Evolutionary conservation across 2,329 filamentous ascomycete species (phyloP).

Genomic region (Stemphylium vesicarium): DNA sequence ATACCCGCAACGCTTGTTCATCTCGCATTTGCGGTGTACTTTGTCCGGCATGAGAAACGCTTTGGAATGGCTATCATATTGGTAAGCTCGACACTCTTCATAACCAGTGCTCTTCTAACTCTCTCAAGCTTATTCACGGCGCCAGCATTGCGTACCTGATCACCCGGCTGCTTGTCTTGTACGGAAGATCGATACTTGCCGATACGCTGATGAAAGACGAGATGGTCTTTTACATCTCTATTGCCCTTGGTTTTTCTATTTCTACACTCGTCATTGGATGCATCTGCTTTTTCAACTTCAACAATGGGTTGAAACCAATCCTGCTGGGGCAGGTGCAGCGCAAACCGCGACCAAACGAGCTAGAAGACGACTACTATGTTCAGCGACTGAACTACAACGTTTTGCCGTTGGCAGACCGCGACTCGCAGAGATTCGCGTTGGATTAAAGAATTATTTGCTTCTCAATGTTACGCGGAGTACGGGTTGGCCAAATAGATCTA

Average conservation of each 20-base stretch:
- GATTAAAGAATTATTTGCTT: not conserved
- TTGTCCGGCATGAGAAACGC: slow-evolving; percentile 18
- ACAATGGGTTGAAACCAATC: slow-evolving; percentile 29
- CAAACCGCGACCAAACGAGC: slow-evolving; percentile 7
- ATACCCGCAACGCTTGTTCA: slow-evolving; percentile 27
- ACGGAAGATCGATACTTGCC: slow-evolving; percentile 11
- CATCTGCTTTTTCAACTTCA: slow-evolving; percentile 30
- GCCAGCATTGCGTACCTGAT: slow-evolving; percentile 29
- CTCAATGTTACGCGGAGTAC: not conserved
- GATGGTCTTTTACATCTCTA: slow-evolving; percentile 28
- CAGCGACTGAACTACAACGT: slow-evolving; percentile 20
- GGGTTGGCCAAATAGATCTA: no score
- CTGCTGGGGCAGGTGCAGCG: slow-evolving; percentile 17
- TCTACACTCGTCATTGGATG: slow-evolving; percentile 8
- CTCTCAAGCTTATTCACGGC: slow-evolving; percentile 16
- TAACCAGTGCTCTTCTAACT: not conserved
- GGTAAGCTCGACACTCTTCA: slow-evolving; percentile 10
- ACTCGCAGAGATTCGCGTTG: slow-evolving; percentile 14
- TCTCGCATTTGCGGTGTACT: slow-evolving; percentile 17
- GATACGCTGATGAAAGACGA: slow-evolving; percentile 28
- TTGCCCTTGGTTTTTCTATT: slow-evolving; percentile 14
- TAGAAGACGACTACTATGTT: slow-evolving; percentile 12
- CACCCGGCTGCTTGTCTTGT: slow-evolving; percentile 27
- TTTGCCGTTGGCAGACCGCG: slow-evolving; percentile 7
- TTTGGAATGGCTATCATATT: slow-evolving; percentile 19